Evolutionary conservation across 2,329 filamentous ascomycete species (phyloP).

Genomic region (Aspergillus jensenii): DNA sequence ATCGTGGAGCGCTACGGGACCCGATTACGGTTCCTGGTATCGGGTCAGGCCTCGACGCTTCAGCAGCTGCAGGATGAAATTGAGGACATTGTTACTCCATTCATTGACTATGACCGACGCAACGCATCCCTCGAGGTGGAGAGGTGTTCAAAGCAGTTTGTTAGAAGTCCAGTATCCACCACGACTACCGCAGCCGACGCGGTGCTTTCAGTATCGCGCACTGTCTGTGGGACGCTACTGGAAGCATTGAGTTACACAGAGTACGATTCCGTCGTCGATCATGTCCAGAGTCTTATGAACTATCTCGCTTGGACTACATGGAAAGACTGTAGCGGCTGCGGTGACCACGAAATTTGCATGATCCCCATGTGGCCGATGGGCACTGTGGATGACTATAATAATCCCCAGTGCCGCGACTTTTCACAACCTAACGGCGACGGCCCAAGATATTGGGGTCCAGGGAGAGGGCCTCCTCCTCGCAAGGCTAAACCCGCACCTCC

Average conservation of each 20-base stretch:
- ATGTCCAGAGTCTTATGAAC: slow-evolving; percentile 44
- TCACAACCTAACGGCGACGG: slow-evolving; percentile 21
- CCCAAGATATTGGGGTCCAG: slow-evolving; percentile 27
- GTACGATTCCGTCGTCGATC: slow-evolving; percentile 26
- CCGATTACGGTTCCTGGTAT: slow-evolving; percentile 47
- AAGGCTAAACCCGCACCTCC: neutral
- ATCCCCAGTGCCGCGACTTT: slow-evolving; percentile 46
- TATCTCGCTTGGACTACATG: slow-evolving; percentile 61
- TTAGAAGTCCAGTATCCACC: slow-evolving; percentile 20
- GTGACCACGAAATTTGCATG: slow-evolving; percentile 56
- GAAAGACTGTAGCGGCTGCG: slow-evolving; percentile 58
- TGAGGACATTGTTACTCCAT: slow-evolving; percentile 30
- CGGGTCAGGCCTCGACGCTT: slow-evolving; percentile 24
- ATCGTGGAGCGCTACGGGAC: slow-evolving; percentile 62
- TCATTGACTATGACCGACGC: slow-evolving; percentile 35
- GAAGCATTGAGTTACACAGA: slow-evolving; percentile 21
- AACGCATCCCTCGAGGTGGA: slow-evolving; percentile 27
- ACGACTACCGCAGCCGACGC: slow-evolving; percentile 25
- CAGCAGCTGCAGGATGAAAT: slow-evolving; percentile 29
- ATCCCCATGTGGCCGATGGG: slow-evolving; percentile 67
- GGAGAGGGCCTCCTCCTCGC: slow-evolving; percentile 11
- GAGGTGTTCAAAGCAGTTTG: slow-evolving; percentile 36
- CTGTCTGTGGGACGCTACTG: slow-evolving; percentile 34
- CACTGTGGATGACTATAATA: slow-evolving; percentile 53
- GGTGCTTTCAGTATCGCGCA: slow-evolving; percentile 30